phyloP scores from a whole-genome alignment of 2,329 filamentous ascomycete genomes.

The Coniochaeta ligniaria region DNA sequence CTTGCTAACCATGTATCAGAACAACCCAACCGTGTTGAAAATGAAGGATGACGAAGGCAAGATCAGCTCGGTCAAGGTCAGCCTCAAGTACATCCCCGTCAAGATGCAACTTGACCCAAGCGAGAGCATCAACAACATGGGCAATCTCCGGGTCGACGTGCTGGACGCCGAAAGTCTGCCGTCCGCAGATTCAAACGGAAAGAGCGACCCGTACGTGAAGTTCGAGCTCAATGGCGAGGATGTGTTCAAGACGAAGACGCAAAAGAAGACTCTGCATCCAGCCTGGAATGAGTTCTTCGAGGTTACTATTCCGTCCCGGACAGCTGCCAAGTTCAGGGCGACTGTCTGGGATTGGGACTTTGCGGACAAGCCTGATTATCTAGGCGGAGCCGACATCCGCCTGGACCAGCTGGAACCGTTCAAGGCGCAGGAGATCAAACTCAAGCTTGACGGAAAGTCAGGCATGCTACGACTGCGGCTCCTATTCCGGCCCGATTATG shows the following conservation, averaged over 20 bases:
- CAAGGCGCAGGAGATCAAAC: slow-evolving; percentile 64
- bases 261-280: slow-evolving; percentile 94
- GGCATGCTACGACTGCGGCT: slow-evolving; percentile 76
- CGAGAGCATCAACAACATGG: slow-evolving; percentile 99
- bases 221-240: slow-evolving; percentile 86
- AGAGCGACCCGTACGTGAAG: slow-evolving; percentile 94
- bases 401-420: slow-evolving; percentile 81
- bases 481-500: slow-evolving; percentile 88
- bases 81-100: slow-evolving; percentile 89
- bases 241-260: slow-evolving; percentile 88
- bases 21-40: slow-evolving; percentile 79
- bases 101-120: slow-evolving; percentile 90
- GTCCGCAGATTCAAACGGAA: slow-evolving; percentile 90
- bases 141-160: slow-evolving; percentile 86
- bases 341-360: slow-evolving; percentile 96
- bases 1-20: slow-evolving; percentile 36
- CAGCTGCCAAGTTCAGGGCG: slow-evolving; percentile 73
- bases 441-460: slow-evolving; percentile 78
- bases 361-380: slow-evolving; percentile 84
- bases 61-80: slow-evolving; percentile 76
- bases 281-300: slow-evolving; percentile 97
- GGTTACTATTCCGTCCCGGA: slow-evolving; percentile 72
- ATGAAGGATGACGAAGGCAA: slow-evolving; percentile 73
- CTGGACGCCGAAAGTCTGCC: slow-evolving; percentile 83
- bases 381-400: slow-evolving; percentile 72